A percentile compares a stretch with the other conserved stretches of the same genome.
Conservation (phyloP, 116 monocot species). For the Papilionanthe hybrid region DNA sequence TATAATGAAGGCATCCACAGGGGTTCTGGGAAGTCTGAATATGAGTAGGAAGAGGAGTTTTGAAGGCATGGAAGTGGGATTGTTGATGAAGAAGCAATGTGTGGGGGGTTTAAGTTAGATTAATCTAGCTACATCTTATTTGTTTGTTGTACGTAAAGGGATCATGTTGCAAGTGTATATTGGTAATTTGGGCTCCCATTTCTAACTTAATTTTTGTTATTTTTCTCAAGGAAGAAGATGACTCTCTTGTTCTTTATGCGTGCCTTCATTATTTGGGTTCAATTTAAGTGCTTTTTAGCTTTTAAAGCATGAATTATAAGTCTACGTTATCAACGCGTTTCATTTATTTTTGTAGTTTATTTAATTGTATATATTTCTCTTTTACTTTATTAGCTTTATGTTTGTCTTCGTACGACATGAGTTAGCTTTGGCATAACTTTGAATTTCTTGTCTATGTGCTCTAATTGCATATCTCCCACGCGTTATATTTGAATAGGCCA, state of each 20-base stretch:
- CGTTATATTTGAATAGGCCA: too few species aligned
- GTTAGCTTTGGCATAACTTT: too few species aligned
- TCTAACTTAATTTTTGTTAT: neutral
- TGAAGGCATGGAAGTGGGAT: neutral
- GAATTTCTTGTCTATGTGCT: too few species aligned
- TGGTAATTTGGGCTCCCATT: neutral
- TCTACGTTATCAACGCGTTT: too few species aligned
- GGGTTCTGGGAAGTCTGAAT: neutral
- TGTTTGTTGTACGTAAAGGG: neutral
- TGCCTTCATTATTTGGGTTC: neutral
- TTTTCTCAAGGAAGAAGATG: neutral
- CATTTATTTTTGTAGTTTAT: too few species aligned
- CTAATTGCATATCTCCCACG: too few species aligned
- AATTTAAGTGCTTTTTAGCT: too few species aligned
- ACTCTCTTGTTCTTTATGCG: neutral
- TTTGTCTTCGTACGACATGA: too few species aligned
- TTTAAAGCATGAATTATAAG: too few species aligned
- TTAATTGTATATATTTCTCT: too few species aligned
- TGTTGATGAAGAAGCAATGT: constrained; percentile 31
- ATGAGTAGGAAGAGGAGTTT: constrained; percentile 17
- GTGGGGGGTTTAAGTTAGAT: constrained; percentile 5
- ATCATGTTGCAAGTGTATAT: neutral
- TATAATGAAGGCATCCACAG: constrained; percentile 21
- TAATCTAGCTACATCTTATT: too few species aligned
- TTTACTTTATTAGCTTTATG: too few species aligned